Percentiles rank a stretch among this genome's conserved stretches.
Conservation (phyloP, 352 stramenopile genomes). For the Pythium volutum region DNA sequence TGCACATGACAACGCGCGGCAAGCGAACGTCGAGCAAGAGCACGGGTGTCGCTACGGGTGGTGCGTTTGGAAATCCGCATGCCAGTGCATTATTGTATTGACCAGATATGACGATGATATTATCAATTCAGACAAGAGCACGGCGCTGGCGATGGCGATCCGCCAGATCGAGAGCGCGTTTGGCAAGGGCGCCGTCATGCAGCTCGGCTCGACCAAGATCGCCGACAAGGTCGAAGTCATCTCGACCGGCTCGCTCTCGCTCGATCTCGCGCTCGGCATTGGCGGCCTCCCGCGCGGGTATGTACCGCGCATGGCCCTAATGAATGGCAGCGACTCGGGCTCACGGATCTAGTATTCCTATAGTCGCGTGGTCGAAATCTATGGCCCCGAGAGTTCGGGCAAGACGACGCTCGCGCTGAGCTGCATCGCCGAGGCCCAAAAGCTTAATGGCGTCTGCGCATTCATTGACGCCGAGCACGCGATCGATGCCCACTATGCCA, state of each 20-base stretch:
- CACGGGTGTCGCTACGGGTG: slow-evolving; percentile 4
- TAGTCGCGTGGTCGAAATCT: slow-evolving; percentile 98
- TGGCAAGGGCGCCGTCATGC: slow-evolving; percentile 95
- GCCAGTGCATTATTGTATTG: neutral
- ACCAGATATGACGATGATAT: neutral
- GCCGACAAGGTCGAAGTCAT: slow-evolving; percentile 92
- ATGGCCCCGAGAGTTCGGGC: slow-evolving; percentile 96
- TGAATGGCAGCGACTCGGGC: too few species aligned
- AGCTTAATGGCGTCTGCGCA: slow-evolving; percentile 89
- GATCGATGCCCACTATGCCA: slow-evolving; percentile 96
- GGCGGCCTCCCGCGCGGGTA: slow-evolving; percentile 94
- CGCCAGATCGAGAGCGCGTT: slow-evolving; percentile 96
- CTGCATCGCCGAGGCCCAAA: slow-evolving; percentile 95
- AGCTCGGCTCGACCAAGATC: slow-evolving; percentile 92
- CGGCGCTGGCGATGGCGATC: slow-evolving; percentile 93
- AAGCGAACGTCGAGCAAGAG: slow-evolving; percentile 28
- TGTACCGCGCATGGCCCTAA: too few species aligned
- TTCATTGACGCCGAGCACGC: slow-evolving; percentile 99
- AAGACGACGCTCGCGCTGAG: slow-evolving; percentile 98
- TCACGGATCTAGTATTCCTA: neutral
- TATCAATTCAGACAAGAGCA: slow-evolving; percentile 81
- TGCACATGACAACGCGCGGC: slow-evolving; percentile 6
- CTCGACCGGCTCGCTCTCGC: slow-evolving; percentile 91
- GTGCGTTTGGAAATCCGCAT: neutral
- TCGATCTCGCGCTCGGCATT: slow-evolving; percentile 90